Evolutionary conservation across 805 yeast species (phyloP), one percentile per base, ranked within the genome.

Genomic region (Tetrapisispora arboricola): DNA sequence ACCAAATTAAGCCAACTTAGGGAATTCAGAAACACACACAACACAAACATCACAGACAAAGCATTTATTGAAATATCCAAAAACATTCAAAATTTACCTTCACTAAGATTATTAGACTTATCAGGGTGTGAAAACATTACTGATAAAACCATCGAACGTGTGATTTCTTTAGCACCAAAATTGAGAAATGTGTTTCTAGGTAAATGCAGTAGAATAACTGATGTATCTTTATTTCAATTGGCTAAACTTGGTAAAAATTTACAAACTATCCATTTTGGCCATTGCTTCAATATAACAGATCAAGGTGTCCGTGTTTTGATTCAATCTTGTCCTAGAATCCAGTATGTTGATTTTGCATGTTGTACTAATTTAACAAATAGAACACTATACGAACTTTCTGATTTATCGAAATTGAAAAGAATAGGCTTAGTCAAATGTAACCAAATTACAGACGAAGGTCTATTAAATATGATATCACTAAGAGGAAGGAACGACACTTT

Each of bases 321-420:
- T 11, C 72, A 81, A 48, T 71, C 73, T 36, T 92, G 97, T 55
- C 83, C 82, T 43, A 70, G 95, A 44, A 76, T 90, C 43, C 94
- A 85, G 53, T 90, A 88, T 60, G 85, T 90, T 48, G 98, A 90
- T 63, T 74, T 92, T 44, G 97, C 97, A 13, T 88, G 96, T 61
- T 90, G 98, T 59, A 70, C 81, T 1, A 94, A 85, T 58, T 70
- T 90, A 41, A 87, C 97, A 2, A 85, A 92, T 64, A 73, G 76
- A 51, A 78, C 95, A 1, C 73, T 92, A 32, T 71, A 75, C 32
- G 94, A 81, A 53, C 66, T 90, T 47, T 75, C 94, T 3, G 75
- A 74, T 36, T 68, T 90, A 49, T 85, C 94, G 7, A 78, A 81
- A 54, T 69, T 90, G 50, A 75, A 92, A 52, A 75, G 98, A 61